Conservation (phyloP, 176 grass and related monocot genomes). For the Guadua angustifolia region DNA sequence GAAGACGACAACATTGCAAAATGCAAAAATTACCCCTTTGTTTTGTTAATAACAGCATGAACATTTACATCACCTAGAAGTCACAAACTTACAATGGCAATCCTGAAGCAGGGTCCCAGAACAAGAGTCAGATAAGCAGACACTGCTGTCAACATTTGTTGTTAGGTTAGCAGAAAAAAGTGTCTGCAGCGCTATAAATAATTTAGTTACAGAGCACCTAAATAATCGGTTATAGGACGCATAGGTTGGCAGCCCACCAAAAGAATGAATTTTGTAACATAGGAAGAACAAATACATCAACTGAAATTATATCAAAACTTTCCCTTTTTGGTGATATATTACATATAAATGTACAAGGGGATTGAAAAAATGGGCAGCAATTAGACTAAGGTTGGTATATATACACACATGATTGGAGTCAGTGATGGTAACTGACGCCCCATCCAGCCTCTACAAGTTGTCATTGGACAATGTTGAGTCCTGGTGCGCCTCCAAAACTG, state of each 20-base stretch:
- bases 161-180: constrained; percentile 34
- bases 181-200: neutral
- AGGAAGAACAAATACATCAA: constrained; percentile 10
- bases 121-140: constrained; percentile 42
- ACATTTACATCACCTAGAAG: constrained; percentile 31
- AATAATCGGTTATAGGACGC: neutral
- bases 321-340: neutral
- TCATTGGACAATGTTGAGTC: constrained; percentile 11
- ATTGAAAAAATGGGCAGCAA: constrained; percentile 18
- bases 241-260: neutral
- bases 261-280: constrained; percentile 25
- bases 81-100: neutral
- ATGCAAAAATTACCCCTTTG: neutral
- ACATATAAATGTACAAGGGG: constrained; percentile 32
- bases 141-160: constrained; percentile 41
- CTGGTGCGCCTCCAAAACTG: constrained; percentile 32
- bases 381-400: constrained; percentile 26
- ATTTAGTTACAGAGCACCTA: constrained; percentile 13
- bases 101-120: constrained; percentile 9
- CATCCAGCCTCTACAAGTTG: constrained; percentile 1
- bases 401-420: constrained; percentile 29
- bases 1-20: neutral
- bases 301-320: constrained; percentile 28
- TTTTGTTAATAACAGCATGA: neutral
- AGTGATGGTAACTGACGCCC: constrained; percentile 2